Conservation (phyloP, 176 grass and related monocot species). For the Areca catechu region DNA sequence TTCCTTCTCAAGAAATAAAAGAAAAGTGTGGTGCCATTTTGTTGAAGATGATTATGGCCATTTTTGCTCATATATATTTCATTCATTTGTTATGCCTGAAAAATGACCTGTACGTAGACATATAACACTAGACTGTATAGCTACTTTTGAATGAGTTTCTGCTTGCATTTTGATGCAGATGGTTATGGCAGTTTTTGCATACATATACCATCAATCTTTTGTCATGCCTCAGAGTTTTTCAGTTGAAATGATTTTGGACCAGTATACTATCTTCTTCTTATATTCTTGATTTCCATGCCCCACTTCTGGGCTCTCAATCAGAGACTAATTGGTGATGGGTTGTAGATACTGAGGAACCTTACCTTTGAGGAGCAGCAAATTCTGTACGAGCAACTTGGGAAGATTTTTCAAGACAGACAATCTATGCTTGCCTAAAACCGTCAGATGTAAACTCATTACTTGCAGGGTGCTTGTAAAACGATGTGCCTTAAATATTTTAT, state of each 20-base stretch:
- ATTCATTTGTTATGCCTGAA: no score
- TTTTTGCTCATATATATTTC: no score
- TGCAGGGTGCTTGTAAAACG: no score
- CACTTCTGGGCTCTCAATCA: not conserved
- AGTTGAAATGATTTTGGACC: conserved; percentile 73
- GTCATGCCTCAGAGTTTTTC: conserved; percentile 74
- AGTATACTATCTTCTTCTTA: conserved; percentile 25
- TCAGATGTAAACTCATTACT: no score
- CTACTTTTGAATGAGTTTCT: not conserved
- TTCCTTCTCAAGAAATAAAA: no score
- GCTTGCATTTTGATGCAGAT: conserved; percentile 50
- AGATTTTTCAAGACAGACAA: conserved; percentile 31
- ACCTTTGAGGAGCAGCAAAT: conserved; percentile 73
- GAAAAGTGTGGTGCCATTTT: no score
- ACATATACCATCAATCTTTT: conserved; percentile 98
- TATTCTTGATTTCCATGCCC: not conserved
- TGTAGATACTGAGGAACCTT: conserved; percentile 86
- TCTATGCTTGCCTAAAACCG: conserved; percentile 31
- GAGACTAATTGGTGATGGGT: not conserved
- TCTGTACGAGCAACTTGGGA: conserved; percentile 68
- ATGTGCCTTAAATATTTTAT: no score
- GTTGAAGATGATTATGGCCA: no score
- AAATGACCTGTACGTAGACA: no score
- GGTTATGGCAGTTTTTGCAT: conserved; percentile 99
- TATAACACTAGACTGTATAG: no score